Evolutionary conservation across 192 early-diverging fungal genomes (phyloP).

Genomic region (Rhizoclosmatium sp.): DNA sequence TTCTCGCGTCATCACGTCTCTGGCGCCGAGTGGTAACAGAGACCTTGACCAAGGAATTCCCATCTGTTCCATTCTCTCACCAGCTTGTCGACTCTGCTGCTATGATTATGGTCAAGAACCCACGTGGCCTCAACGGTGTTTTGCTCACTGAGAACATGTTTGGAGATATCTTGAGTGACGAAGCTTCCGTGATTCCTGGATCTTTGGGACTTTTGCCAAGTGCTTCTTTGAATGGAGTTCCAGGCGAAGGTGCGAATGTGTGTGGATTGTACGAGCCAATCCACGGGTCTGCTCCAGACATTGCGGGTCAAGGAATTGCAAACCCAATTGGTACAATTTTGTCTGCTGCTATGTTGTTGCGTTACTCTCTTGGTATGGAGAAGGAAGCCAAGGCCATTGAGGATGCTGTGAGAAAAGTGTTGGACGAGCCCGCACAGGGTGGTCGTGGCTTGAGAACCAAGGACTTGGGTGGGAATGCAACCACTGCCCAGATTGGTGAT

Average conservation of each 20-base stretch:
- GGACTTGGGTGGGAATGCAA: constrained; percentile 85
- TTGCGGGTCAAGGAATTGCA: constrained; percentile 94
- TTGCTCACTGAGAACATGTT: constrained; percentile 99
- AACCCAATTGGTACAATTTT: constrained; percentile 99
- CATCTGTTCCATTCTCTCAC: constrained; percentile 84
- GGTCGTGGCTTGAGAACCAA: constrained; percentile 77
- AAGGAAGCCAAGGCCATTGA: constrained; percentile 92
- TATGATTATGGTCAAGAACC: constrained; percentile 96
- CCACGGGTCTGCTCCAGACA: constrained; percentile 98
- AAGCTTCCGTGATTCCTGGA: constrained; percentile 94
- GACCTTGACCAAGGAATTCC: constrained; percentile 88
- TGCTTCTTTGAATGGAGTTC: constrained; percentile 89
- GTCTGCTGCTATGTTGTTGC: constrained; percentile 90
- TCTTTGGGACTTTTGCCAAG: constrained; percentile 92
- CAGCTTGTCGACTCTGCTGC: constrained; percentile 96
- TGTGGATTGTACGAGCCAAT: constrained; percentile 98
- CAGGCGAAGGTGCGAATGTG: constrained; percentile 57
- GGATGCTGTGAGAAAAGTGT: constrained; percentile 87
- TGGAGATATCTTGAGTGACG: constrained; percentile 97
- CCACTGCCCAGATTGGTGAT: constrained; percentile 92
- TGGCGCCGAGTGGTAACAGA: constrained; percentile 96
- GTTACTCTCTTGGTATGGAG: constrained; percentile 92
- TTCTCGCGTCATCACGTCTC: constrained; percentile 94
- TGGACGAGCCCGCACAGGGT: constrained; percentile 83
- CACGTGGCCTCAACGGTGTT: constrained; percentile 89